Evolutionary conservation across 2,329 filamentous ascomycete species (phyloP).

Genomic region (Colletotrichum tabaci): DNA sequence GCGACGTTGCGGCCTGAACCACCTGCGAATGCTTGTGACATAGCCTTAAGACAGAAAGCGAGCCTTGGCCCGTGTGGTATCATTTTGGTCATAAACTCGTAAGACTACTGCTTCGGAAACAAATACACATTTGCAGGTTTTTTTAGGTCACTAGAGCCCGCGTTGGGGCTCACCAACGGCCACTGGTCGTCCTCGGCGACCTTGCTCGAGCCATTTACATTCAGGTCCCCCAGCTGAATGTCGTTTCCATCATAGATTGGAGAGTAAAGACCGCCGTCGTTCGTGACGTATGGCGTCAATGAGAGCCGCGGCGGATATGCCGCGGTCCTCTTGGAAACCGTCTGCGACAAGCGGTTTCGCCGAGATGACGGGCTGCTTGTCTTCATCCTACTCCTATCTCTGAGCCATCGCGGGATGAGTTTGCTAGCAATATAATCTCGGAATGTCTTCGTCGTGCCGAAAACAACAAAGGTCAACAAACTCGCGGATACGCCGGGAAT

Average conservation of each 20-base stretch:
- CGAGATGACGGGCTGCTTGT: conserved; percentile 6
- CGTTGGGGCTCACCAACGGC: conserved; percentile 14
- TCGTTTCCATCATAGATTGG: conserved; percentile 11
- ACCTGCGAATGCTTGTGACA: too few species aligned
- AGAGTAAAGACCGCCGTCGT: conserved; percentile 15
- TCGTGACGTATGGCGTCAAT: conserved; percentile 17
- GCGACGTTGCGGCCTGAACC: neutral
- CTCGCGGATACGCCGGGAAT: conserved; percentile 47
- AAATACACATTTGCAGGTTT: conserved; percentile 38
- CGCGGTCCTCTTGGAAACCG: conserved; percentile 14
- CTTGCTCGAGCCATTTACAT: conserved; percentile 13
- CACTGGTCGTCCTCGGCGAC: conserved; percentile 21
- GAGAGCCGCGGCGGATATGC: conserved; percentile 27
- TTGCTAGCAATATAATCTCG: conserved; percentile 43
- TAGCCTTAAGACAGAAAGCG: neutral
- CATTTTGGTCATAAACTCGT: conserved; percentile 38
- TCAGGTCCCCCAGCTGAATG: conserved; percentile 31
- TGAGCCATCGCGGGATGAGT: conserved; percentile 41
- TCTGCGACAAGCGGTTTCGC: neutral
- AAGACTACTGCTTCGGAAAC: conserved; percentile 31
- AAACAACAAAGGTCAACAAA: conserved; percentile 46
- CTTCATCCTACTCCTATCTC: neutral
- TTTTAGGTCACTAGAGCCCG: neutral
- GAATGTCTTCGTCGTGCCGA: conserved; percentile 47
- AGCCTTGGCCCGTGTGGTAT: conserved; percentile 34